A percentile compares a stretch with the other conserved stretches of the same genome.
Evolutionary conservation across 140 eudicot species (phyloP).

Genomic region (Senecio squalidus): DNA sequence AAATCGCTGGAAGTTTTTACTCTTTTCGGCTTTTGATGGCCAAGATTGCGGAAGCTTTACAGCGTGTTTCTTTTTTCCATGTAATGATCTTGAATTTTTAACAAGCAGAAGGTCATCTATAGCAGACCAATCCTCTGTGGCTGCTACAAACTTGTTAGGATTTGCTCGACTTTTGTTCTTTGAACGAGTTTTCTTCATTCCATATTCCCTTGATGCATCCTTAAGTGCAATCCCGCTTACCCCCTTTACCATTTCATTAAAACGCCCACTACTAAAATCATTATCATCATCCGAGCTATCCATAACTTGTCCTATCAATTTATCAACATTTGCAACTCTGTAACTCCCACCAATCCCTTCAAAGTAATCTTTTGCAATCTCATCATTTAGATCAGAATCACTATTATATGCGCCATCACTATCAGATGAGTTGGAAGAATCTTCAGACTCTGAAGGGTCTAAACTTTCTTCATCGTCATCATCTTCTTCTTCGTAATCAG

Average conservation of each 20-base stretch:
- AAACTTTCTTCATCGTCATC: conserved; percentile 46
- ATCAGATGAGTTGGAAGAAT: conserved; percentile 48
- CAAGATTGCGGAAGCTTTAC: conserved; percentile 63
- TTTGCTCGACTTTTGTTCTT: conserved; percentile 39
- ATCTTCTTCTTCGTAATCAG: conserved; percentile 48
- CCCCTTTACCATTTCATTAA: conserved; percentile 48
- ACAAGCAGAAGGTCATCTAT: conserved; percentile 60
- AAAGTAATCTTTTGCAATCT: conserved; percentile 76
- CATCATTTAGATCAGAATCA: conserved; percentile 73
- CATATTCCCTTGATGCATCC: conserved; percentile 87
- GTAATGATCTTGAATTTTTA: conserved; percentile 70
- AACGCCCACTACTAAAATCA: conserved; percentile 31
- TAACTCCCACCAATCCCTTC: conserved; percentile 83
- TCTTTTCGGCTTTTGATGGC: conserved; percentile 72
- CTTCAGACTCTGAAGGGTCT: conserved; percentile 53
- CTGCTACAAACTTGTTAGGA: conserved; percentile 24
- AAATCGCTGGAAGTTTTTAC: conserved; percentile 42
- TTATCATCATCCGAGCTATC: conserved; percentile 41
- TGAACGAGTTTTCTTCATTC: conserved; percentile 39
- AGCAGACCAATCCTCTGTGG: conserved; percentile 33
- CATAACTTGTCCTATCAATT: conserved; percentile 29
- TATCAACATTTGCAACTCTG: conserved; percentile 48
- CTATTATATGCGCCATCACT: conserved; percentile 48
- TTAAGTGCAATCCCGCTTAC: conserved; percentile 78
- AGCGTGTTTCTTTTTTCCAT: conserved; percentile 71